These are phyloP conservation scores for Haematococcus sp. DNA, from an alignment of 139 green algal genomes.

Conservation along the genomic window DNA sequence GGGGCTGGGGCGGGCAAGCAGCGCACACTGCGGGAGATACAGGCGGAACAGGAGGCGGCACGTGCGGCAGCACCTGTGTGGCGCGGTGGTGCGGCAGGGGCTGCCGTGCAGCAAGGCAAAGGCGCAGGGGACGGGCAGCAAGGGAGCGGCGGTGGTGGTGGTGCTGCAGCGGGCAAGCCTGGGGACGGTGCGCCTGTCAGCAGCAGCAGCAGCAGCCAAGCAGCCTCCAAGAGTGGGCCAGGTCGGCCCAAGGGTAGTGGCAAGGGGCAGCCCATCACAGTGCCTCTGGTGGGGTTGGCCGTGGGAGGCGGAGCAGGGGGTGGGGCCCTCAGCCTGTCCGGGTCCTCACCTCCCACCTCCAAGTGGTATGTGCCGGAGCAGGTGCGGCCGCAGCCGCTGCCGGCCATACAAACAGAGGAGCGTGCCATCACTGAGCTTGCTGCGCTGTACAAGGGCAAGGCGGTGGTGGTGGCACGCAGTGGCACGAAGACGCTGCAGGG, in stretches of 20 bases:
- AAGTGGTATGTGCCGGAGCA: slow-evolving; percentile 27
- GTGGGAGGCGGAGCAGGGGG: not conserved
- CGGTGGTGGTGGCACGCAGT: not conserved
- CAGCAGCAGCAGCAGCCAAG: not conserved
- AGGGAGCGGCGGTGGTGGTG: not conserved
- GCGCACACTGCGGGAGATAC: slow-evolving; percentile 18
- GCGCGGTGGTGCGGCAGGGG: not conserved
- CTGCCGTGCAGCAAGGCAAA: not conserved
- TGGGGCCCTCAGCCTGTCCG: not conserved
- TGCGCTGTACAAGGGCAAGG: slow-evolving; percentile 3
- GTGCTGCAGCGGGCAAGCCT: not conserved
- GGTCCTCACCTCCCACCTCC: not conserved
- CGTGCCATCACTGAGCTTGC: slow-evolving; percentile 15
- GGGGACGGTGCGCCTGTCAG: not conserved
- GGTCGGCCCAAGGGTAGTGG: no score
- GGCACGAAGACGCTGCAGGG: no score
- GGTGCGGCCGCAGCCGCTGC: slow-evolving; percentile 6
- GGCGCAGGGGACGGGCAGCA: not conserved
- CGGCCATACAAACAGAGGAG: slow-evolving; percentile 31
- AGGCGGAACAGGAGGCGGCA: not conserved
- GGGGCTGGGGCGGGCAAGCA: not conserved
- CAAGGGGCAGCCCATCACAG: no score
- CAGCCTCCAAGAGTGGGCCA: no score
- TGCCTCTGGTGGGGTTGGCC: not conserved
- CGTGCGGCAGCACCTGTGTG: not conserved